phyloP scores from a whole-genome alignment of 1,284 basidiomycete genomes.

The Amylostereum areolatum region DNA sequence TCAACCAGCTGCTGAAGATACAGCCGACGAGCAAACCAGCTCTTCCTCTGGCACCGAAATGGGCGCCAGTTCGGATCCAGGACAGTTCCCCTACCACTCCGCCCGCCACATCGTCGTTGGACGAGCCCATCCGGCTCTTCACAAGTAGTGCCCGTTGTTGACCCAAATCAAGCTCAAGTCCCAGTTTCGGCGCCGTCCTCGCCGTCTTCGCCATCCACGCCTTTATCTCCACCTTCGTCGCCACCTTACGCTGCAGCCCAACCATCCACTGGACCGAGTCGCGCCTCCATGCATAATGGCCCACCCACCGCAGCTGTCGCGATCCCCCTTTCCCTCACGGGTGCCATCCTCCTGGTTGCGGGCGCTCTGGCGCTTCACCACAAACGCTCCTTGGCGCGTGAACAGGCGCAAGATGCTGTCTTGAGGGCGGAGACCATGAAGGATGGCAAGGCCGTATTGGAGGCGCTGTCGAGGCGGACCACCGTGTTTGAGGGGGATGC shows the following conservation, averaged over 20 bases:
- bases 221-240: constrained; percentile 5
- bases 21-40: not conserved
- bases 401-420: constrained; percentile 15
- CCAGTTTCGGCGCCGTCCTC: not conserved
- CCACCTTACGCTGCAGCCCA: constrained; percentile 5
- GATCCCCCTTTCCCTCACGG: constrained; percentile 38
- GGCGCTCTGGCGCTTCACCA: constrained; percentile 23
- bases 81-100: not conserved
- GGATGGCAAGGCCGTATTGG: not conserved
- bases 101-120: not conserved
- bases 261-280: constrained; percentile 12
- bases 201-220: constrained; percentile 1
- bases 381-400: constrained; percentile 19
- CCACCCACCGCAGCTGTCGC: constrained; percentile 36
- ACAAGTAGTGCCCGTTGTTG: not conserved
- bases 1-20: constrained; percentile 1
- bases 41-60: not conserved
- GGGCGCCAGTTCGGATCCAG: not conserved
- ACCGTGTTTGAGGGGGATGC: not conserved
- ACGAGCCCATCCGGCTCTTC: not conserved
- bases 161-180: not conserved
- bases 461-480: not conserved
- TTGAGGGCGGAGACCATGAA: not conserved
- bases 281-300: constrained; percentile 23
- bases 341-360: constrained; percentile 33